Evolutionary conservation across 2,329 filamentous ascomycete genomes (phyloP).

Genomic region (Nothopassalora personata): DNA sequence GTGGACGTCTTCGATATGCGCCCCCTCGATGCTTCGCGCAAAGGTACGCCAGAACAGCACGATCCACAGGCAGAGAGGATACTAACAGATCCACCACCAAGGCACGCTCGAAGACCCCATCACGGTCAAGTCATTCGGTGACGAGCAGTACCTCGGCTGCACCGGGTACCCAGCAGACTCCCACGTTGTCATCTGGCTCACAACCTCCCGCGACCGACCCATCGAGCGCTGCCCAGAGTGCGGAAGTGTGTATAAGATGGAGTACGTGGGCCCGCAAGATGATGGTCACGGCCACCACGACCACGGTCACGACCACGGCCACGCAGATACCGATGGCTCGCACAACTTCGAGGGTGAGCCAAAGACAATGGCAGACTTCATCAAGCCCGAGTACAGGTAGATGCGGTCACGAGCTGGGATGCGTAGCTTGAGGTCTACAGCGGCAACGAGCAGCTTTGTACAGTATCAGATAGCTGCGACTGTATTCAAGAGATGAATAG

Average conservation of each 20-base stretch:
- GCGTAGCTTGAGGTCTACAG: background rate
- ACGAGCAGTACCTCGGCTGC: slow-evolving; percentile 96
- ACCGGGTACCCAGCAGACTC: slow-evolving; percentile 91
- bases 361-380: slow-evolving; percentile 94
- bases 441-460: background rate
- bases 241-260: slow-evolving; percentile 95
- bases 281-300: slow-evolving; percentile 55
- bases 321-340: slow-evolving; percentile 44
- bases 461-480: slow-evolving; percentile 1
- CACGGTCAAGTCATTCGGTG: slow-evolving; percentile 80
- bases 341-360: slow-evolving; percentile 65
- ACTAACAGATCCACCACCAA: slow-evolving; percentile 33
- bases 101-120: slow-evolving; percentile 89
- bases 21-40: slow-evolving; percentile 84
- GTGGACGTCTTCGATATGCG: slow-evolving; percentile 98
- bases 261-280: slow-evolving; percentile 82
- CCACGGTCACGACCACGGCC: slow-evolving; percentile 38
- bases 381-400: slow-evolving; percentile 92
- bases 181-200: slow-evolving; percentile 85
- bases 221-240: slow-evolving; percentile 95
- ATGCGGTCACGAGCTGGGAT: slow-evolving; percentile 2
- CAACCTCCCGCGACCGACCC: slow-evolving; percentile 80
- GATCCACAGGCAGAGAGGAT: background rate
- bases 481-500: background rate
- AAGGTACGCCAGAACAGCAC: slow-evolving; percentile 53